Evolutionary conservation across 2,329 filamentous ascomycete species (phyloP), one percentile per base, ranked within the genome.

Genomic region (Sphaerulina vaccinii): DNA sequence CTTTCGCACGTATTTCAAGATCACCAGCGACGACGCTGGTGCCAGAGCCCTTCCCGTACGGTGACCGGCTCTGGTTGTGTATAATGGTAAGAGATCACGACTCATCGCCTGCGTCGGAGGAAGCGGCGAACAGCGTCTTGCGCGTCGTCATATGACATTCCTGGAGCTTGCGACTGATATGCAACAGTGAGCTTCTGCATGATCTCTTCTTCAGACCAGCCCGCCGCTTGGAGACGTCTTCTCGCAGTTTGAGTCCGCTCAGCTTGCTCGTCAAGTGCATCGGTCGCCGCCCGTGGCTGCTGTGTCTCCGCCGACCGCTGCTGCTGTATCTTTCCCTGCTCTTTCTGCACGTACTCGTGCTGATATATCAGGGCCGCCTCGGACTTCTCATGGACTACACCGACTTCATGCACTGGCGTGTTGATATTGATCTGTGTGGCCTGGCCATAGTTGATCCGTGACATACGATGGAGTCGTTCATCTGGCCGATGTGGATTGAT

Each of bases 401-500:
- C 44, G 13, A 47, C n/a, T 11, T 47, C 9, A 22, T 47, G 44
- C 10, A 38, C 44, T 6, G 21, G 10, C 6, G 16, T 6, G 11
- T 15, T 27, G 7, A 42, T 27, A 7, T 16, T 5, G 15, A 38
- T 27, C 3, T 1, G 16, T 3, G 33, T 47, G 1, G 33, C 18
- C 13, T 19, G 7, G 2, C 24, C 37, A 39, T 49, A 49, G 23
- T 51, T 37, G 40, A 51, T 44, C 15, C 48, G 24, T 29, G 39
- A 44, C 27, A 24, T 37, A 9, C 18, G 27, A 13, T 51, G 19
- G 13, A 51, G 32, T 37, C 37, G 43, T 10, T 51, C 48, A 8
- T 10, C 8, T 3, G 36, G 46, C 5, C 19, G 9, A 8, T n/a
- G 11, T n/a, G 11, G 35, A 3, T 1, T 23, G 7, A 49, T 37